These are phyloP conservation scores for Acanthamoeba culbertsoni DNA, from an alignment of 208 protist species.

Conservation along the genomic window DNA sequence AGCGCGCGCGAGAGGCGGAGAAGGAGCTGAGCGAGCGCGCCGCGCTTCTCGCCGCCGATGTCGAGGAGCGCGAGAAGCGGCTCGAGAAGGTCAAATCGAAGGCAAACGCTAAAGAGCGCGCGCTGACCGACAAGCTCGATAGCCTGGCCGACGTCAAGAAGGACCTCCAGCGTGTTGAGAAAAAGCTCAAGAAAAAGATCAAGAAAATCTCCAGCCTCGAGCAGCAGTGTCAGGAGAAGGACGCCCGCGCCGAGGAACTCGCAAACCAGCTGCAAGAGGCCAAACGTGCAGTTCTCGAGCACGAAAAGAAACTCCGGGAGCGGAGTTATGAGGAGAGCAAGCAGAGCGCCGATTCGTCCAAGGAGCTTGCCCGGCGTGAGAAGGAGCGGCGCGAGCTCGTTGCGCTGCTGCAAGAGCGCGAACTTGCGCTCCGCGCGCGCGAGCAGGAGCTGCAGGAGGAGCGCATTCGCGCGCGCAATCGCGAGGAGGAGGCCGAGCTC, in stretches of 20 bases:
- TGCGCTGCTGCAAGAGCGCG: background rate
- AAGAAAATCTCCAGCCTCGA: background rate
- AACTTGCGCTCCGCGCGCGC: background rate
- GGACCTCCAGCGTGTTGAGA: background rate
- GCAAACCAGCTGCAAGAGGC: background rate
- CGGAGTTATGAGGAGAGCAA: background rate
- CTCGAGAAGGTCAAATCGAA: background rate
- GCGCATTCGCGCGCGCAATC: background rate
- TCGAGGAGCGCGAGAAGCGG: background rate
- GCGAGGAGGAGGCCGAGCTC: conserved; percentile 17
- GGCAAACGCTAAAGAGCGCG: background rate
- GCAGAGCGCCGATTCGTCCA: background rate
- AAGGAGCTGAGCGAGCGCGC: background rate
- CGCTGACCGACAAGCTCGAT: background rate
- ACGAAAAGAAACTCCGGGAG: conserved; percentile 19
- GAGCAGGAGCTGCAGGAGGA: conserved; percentile 45
- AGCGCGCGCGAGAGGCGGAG: background rate
- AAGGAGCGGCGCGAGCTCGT: conserved; percentile 19
- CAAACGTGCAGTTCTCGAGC: background rate
- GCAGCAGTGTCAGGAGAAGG: background rate
- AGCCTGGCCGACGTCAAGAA: background rate
- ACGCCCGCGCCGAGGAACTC: background rate
- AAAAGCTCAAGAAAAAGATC: conserved; percentile 23
- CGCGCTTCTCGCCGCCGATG: background rate
- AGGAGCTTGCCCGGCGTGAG: background rate